Evolutionary conservation across 169 alveolate genomes (phyloP).

Genomic region (Eimeria maxima): DNA sequence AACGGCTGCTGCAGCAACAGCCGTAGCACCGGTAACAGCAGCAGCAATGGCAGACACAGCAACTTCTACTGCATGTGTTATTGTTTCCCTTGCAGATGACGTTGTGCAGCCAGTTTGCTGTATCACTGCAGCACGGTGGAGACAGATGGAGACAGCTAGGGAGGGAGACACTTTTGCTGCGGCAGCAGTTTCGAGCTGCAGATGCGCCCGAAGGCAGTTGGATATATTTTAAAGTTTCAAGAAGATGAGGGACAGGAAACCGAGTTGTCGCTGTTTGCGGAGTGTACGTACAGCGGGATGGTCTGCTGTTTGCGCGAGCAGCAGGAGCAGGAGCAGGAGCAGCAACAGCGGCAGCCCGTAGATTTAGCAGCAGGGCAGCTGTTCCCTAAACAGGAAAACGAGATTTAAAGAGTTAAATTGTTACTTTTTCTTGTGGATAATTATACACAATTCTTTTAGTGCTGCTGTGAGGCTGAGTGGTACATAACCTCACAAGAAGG

Average conservation of each 20-base stretch:
- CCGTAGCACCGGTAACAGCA: background rate
- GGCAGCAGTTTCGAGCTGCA: background rate
- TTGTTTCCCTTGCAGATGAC: too few species aligned
- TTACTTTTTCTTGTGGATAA: background rate
- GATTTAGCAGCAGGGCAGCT: background rate
- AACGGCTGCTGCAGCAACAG: background rate
- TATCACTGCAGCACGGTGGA: background rate
- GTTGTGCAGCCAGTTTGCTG: too few species aligned
- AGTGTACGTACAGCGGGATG: background rate
- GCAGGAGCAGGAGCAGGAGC: constrained; percentile 18
- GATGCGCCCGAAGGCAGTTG: background rate
- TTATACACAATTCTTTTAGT: background rate
- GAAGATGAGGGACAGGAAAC: background rate
- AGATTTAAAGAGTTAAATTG: background rate
- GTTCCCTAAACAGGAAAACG: background rate
- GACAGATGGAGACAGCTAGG: background rate
- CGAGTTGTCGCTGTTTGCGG: background rate
- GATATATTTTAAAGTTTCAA: background rate
- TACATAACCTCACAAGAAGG: background rate
- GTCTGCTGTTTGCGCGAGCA: background rate
- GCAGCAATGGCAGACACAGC: background rate
- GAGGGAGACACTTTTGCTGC: background rate
- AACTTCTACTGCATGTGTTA: background rate
- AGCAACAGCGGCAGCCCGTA: background rate
- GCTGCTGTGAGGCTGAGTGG: constrained; percentile 29